Base-by-base conservation (phyloP, 306 rosid genomes). In the Hippophae gyantsensis region DNA sequence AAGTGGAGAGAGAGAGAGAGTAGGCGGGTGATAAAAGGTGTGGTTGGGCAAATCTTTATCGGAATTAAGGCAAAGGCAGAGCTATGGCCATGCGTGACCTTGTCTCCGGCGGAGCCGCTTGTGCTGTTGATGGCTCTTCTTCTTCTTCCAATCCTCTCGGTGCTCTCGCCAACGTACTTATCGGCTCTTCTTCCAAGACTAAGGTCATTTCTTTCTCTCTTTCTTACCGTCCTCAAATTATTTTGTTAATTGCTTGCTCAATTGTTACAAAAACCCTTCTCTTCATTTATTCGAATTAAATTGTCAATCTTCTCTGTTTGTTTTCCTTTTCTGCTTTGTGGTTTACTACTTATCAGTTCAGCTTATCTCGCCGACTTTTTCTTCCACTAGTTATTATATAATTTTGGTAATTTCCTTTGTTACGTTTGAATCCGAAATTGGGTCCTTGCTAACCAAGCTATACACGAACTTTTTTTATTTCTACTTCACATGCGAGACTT, bases 71-170 rank as follows among this genome's bases (percentile, higher is more conserved):
- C 11, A 23, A 6, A 46, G 52, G 25, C 9, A 25, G 11, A 44
- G 65, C 10, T 25, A 82, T 89, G 99, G 90, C 94, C 84, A 86
- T 93, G 99, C 95, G 99, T 10, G 97, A 89, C 54, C 82, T 93
- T 13, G 84, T 93, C 0, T 49, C 82, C 1, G 99, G 99, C 27
- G 80, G 93, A 40, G 86, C 95, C 2, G 79, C 94, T 6, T 93
- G 99, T 47, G 84, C 89, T 3, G 99, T 86, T 65, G 89, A 94
- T 0, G 75, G 86, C 25, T 79, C 97, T 2, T 74, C 95, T 32
- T 85, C 86, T 40, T 61, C 87, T 42, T 67, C 87, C 38, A 93
- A 93, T 70, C 99, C 99, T 43, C 76, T 93, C 6, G 95, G 87
- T 42, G 77, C 88, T 71, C 86, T 93, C 54, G 99, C 99, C 72